Evolutionary conservation across 2,329 filamentous ascomycete species (phyloP), one percentile per base, ranked within the genome.

Genomic region (Penicillium expansum): DNA sequence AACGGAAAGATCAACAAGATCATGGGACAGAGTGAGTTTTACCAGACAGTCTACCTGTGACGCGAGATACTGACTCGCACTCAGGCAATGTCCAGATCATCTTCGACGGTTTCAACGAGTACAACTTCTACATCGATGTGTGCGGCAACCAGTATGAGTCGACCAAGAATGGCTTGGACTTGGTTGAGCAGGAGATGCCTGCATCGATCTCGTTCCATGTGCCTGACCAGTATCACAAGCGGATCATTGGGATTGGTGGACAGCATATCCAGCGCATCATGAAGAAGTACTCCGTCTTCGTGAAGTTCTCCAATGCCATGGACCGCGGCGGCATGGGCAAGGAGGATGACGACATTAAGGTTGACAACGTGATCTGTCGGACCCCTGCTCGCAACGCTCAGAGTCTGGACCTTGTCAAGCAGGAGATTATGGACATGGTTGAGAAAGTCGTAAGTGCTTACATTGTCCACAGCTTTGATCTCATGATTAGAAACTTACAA

Each of bases 1-100:
- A 99, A 99, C 69, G 94, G 94, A 76, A 99, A 99, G 80, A 99
- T 99, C 77, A 99, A 99, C 82, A 99, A 99, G 82, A 99, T 99
- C 70, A 99, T 99, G 94, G 94, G 93, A 24, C 93, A 97, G 76
- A 97, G 92, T 84, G 76, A 64, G 81, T 72, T n/a, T 16, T n/a
- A 22, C 13, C 29, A 67, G 33, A 18, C 35, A 16, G 30, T 2
- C 2, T 32, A 44, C 10, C 13, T 35, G 29, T 56, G 70, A 10
- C 37, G 32, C 10, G 16, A 52, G 48, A 39, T 38, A 24, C 54
- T 59, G 35, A 62, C 55, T 27, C 2, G 11, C 43, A 22, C 13
- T 10, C 59, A 87, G 86, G 86, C 82, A 97, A 95, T 67, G 94
- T 99, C 13, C 94, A 99, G 77, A 97, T 99, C 70, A 93, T 99